Base-by-base conservation (phyloP, 1,284 basidiomycete genomes). In the Wolfiporia cocos region DNA sequence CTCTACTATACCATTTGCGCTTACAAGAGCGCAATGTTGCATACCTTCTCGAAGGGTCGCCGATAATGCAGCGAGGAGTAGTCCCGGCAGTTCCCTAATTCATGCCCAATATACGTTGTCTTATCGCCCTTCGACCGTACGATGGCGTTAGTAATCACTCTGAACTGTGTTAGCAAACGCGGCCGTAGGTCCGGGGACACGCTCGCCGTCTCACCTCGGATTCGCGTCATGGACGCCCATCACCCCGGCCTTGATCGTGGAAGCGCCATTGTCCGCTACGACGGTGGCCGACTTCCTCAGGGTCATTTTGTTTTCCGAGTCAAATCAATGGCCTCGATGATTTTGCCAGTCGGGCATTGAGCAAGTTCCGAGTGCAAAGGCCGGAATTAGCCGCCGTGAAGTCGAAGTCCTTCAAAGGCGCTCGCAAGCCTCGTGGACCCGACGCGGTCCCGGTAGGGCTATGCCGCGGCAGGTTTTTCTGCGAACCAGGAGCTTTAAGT, bases 181-280 rank as follows among this genome's bases (percentile, higher is more conserved):
- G n/a, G n/a, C n/a, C n/a, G n/a, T n/a, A n/a, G n/a, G n/a, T n/a
- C n/a, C n/a, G n/a, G n/a, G n/a, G n/a, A n/a, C n/a, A n/a, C n/a
- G n/a, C n/a, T n/a, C n/a, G 26, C 50, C 55, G 35, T n/a, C 36
- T 24, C 31, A 56, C 68, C 59, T 63, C 34, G 64, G 54, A 57
- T 43, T 59, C 55, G 51, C 52, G 47, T 42, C 62, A 42, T 58
- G 59, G 41, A 54, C 34, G 44, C 51, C 51, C 42, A 57, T 63
- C 14, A 76, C 58, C n/a, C 87, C 85, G 9, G 77, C 74, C 59
- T 94, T 95, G 63, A 94, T 81, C 2, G 76, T 77, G 41, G 74
- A 79, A 9, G 79, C 92, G 33, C 92, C 92, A 62, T 94, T 95
- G 59, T 94, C 92, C 33, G 93, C 70, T 7, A 93, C 70, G 45